Base-by-base conservation (phyloP, 2,329 filamentous ascomycete genomes). In the Monosporascus cannonballus region DNA sequence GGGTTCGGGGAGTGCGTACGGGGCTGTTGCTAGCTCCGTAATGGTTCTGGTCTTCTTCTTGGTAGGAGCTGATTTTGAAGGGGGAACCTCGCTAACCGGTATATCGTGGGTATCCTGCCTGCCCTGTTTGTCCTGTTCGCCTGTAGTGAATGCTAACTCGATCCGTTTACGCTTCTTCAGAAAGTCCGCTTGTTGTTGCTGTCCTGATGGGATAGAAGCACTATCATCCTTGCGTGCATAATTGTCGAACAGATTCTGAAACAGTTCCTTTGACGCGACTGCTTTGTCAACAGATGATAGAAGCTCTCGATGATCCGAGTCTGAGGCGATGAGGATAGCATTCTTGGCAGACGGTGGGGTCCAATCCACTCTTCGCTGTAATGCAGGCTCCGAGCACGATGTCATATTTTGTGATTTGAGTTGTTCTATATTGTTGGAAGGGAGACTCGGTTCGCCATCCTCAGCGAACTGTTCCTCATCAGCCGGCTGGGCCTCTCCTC, bases 1-100 rank as follows among this genome's bases (percentile, higher is more conserved):
- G 9, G 64, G 57, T 49, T 75, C 67, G 4, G 68, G 64, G 3
- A 72, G 67, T 14, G 65, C 66, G 63, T 92, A 94, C 4, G 83
- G 82, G 14, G 88, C 85, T 1, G 85, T 93, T 11, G 89, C 88
- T 48, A 89, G 72, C 41, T 84, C 88, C 0, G 90, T 96, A 52
- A 96, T 85, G 0, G 90, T 95, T 41, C 83, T 83, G 0, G 84
- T 71, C 67, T 87, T 92, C 69, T 88, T 90, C 67, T 82, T 84
- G 3, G 77, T 71, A 5, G 75, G 73, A 58, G 83, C 86, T 22
- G 70, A 65, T 63, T 80, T 82, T 1, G 61, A 57, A 0, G 70
- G 70, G 1, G 70, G 69, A 1, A 49, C 18, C 61, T 66, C 44
- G 64, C 55, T 14, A 25, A 17, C 5, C 3, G 30, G 9, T 14